Conservation (phyloP, 768 basidiomycete species). For the Tulasnella sp. region DNA sequence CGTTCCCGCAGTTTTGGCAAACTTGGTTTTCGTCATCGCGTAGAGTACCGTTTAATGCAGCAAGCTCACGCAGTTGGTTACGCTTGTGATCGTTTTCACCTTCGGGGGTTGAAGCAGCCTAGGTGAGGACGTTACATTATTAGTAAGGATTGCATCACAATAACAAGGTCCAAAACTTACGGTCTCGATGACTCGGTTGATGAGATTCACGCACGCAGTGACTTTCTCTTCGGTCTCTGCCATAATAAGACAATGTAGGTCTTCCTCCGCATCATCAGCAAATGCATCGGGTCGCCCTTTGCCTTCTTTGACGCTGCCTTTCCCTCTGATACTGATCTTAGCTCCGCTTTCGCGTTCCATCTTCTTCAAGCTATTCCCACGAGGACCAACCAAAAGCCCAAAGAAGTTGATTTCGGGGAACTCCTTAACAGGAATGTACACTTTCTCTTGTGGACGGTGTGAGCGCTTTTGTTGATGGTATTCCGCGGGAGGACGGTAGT, state of each 20-base stretch:
- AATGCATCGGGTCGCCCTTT: conserved; percentile 91
- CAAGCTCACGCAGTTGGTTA: conserved; percentile 94
- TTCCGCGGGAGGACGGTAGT: conserved; percentile 94
- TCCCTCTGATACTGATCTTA: conserved; percentile 96
- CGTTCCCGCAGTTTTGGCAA: conserved; percentile 91
- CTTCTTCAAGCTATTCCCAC: conserved; percentile 98
- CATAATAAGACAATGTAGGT: conserved; percentile 93
- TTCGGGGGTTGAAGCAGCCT: conserved; percentile 99
- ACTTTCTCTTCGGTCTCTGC: conserved; percentile 92
- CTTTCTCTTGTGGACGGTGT: conserved; percentile 90
- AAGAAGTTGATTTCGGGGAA: conserved; percentile 99
- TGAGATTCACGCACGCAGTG: conserved; percentile 80
- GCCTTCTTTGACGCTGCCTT: conserved; percentile 97
- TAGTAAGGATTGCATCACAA: neutral
- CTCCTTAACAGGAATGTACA: conserved; percentile 99
- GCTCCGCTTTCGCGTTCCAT: conserved; percentile 98
- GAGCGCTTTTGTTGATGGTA: conserved; percentile 92
- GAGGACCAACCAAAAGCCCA: conserved; percentile 92
- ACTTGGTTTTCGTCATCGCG: conserved; percentile 99
- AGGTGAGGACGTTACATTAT: conserved; percentile 12
- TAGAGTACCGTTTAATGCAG: conserved; percentile 94
- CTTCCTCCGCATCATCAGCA: conserved; percentile 96
- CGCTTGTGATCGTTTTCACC: conserved; percentile 99
- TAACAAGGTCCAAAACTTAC: conserved; percentile 31
- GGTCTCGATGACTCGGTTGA: conserved; percentile 96